These are phyloP conservation scores for Periconia sp. DNA, from an alignment of 2,329 filamentous ascomycete species.

Conservation along the genomic window DNA sequence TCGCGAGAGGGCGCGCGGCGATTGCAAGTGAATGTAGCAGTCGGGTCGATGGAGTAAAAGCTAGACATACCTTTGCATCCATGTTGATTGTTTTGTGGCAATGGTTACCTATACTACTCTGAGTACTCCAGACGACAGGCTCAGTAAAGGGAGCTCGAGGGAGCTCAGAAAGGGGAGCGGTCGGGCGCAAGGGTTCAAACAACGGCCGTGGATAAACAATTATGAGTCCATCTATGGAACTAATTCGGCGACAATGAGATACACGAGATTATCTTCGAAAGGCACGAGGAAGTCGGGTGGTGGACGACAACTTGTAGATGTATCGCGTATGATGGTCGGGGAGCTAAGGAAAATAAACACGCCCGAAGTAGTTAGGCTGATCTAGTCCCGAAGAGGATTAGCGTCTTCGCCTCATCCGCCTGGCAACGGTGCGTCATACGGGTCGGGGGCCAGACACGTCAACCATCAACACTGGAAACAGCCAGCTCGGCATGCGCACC, in stretches of 20 bases:
- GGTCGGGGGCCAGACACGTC: slow-evolving; percentile 4
- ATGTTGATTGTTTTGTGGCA: slow-evolving; percentile 37
- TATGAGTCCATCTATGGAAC: slow-evolving; percentile 40
- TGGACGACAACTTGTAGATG: slow-evolving; percentile 1
- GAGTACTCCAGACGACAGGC: slow-evolving; percentile 25
- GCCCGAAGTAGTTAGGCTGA: no score
- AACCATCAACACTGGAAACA: not conserved
- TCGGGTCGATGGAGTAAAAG: no score
- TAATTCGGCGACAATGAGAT: slow-evolving; percentile 48
- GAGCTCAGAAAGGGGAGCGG: slow-evolving; percentile 33
- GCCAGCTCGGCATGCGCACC: not conserved
- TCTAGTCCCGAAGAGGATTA: not conserved
- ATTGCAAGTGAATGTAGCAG: slow-evolving; percentile 1
- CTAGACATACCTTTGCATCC: slow-evolving; percentile 56
- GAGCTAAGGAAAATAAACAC: no score
- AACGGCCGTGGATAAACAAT: slow-evolving; percentile 42
- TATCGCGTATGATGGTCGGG: no score
- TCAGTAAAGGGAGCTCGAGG: slow-evolving; percentile 22
- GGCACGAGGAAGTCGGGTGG: slow-evolving; percentile 24
- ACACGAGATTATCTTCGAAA: slow-evolving; percentile 35
- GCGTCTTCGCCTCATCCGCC: not conserved
- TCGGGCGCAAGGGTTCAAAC: slow-evolving; percentile 39
- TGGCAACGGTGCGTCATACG: not conserved
- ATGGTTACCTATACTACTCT: slow-evolving; percentile 22
- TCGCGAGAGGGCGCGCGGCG: slow-evolving; percentile 3